Percentiles rank a stretch among this genome's conserved stretches.
These are phyloP conservation scores for Beverwykella pulmonaria DNA, from an alignment of 495 filamentous ascomycete genomes.

Conservation along the genomic window DNA sequence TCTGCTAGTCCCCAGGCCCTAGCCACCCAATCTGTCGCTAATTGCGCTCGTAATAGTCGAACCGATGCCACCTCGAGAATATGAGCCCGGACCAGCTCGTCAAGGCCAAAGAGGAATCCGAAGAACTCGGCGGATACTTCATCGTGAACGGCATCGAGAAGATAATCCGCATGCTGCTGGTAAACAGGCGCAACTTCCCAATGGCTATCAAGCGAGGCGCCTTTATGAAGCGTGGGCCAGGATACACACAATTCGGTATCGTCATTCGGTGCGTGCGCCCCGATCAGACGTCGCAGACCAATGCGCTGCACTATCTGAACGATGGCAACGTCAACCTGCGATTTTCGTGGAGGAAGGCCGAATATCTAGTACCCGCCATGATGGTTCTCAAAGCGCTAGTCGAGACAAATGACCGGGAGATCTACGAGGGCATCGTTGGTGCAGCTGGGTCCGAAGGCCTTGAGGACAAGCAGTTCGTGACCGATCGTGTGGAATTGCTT, in stretches of 20 bases:
- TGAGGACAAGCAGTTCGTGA: constrained; percentile 83
- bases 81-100: constrained; percentile 81
- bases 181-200: constrained; percentile 87
- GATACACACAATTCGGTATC: constrained; percentile 87
- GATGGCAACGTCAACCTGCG: constrained; percentile 96
- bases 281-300: constrained; percentile 96
- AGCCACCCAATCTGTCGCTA: constrained; percentile 14
- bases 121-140: constrained; percentile 92
- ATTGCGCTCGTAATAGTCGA: constrained; percentile 59
- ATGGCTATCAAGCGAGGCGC: constrained; percentile 90
- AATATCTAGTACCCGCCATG: constrained; percentile 89
- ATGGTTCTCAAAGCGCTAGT: constrained; percentile 95
- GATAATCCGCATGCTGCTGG: constrained; percentile 86
- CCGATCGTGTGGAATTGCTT: constrained; percentile 88
- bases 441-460: constrained; percentile 69
- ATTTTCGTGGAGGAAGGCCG: constrained; percentile 97
- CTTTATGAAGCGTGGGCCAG: constrained; percentile 78
- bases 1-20: background rate
- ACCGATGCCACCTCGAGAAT: constrained; percentile 85
- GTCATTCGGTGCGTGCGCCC: constrained; percentile 89
- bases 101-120: constrained; percentile 83
- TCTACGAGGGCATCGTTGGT: constrained; percentile 87
- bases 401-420: constrained; percentile 94
- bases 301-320: constrained; percentile 90
- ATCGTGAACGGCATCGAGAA: constrained; percentile 96